Conservation (phyloP, 2,329 filamentous ascomycete species). For the Xylaria polymorpha region DNA sequence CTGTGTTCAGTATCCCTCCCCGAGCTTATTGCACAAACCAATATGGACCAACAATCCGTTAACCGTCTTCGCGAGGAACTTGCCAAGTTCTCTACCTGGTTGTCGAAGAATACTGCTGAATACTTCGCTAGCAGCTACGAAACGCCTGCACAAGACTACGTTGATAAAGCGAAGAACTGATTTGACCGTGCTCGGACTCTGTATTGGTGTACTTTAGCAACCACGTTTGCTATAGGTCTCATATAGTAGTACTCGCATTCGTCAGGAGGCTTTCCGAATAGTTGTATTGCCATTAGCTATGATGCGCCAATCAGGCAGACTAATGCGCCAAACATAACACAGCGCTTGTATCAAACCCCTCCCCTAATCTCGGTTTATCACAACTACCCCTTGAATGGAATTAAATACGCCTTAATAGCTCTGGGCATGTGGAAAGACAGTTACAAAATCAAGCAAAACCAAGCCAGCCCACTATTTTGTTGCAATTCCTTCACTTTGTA, state of each 20-base stretch:
- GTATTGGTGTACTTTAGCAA: not conserved
- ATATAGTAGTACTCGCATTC: not conserved
- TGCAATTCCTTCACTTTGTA: not conserved
- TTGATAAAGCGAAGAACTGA: constrained; percentile 69
- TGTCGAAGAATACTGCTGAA: constrained; percentile 77
- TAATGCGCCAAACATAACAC: not conserved
- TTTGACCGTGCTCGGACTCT: not conserved
- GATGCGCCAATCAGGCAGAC: not conserved
- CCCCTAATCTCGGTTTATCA: not conserved
- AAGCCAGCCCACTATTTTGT: not conserved
- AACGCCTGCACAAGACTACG: constrained; percentile 75
- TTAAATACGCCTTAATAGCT: not conserved
- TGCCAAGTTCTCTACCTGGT: constrained; percentile 85
- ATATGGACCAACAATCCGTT: constrained; percentile 95
- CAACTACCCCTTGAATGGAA: not conserved
- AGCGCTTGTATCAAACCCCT: not conserved
- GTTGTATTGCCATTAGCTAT: not conserved
- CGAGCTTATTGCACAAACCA: constrained; percentile 94
- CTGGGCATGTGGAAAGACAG: not conserved
- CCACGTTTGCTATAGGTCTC: not conserved
- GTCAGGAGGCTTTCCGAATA: not conserved
- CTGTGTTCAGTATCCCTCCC: constrained; percentile 78
- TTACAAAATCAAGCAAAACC: not conserved
- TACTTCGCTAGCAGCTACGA: constrained; percentile 86
- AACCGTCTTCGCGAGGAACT: constrained; percentile 90